Conservation (phyloP, 1,284 basidiomycete genomes). For the Grifola frondosa region DNA sequence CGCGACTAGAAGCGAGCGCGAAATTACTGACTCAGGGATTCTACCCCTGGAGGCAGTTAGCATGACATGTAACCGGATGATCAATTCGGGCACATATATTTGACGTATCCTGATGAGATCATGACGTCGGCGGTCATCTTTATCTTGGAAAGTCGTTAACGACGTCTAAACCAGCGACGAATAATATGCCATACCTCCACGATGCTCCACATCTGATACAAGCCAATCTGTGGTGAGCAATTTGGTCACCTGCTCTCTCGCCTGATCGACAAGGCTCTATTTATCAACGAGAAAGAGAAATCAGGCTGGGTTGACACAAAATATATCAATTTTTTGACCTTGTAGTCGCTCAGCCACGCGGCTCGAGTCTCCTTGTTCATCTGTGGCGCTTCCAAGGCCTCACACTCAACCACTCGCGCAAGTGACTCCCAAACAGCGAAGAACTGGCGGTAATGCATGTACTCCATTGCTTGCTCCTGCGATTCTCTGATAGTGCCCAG, state of each 20-base stretch:
- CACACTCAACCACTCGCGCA: slow-evolving; percentile 55
- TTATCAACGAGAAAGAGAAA: neutral
- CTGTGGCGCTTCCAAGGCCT: slow-evolving; percentile 49
- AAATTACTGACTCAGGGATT: slow-evolving; percentile 66
- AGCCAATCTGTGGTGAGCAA: slow-evolving; percentile 79
- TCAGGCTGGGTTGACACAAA: neutral
- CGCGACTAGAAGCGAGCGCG: slow-evolving; percentile 1
- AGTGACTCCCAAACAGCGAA: slow-evolving; percentile 69
- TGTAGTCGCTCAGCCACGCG: slow-evolving; percentile 66
- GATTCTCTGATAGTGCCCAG: slow-evolving; percentile 58
- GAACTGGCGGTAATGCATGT: slow-evolving; percentile 72
- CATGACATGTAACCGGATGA: slow-evolving; percentile 80
- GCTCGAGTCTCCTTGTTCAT: slow-evolving; percentile 58
- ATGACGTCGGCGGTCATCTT: slow-evolving; percentile 56
- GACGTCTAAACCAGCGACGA: neutral
- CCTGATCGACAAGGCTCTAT: slow-evolving; percentile 49
- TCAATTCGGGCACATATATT: slow-evolving; percentile 89
- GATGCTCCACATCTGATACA: slow-evolving; percentile 48
- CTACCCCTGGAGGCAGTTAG: slow-evolving; percentile 66
- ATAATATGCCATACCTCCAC: slow-evolving; percentile 41
- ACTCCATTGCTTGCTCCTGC: slow-evolving; percentile 66
- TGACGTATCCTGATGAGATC: slow-evolving; percentile 84
- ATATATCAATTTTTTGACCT: too few species aligned
- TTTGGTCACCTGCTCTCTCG: slow-evolving; percentile 59
- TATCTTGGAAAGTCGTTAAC: neutral